Evolutionary conservation across 352 stramenopile genomes (phyloP), one percentile per base, ranked within the genome.

Genomic region (Globisporangium viniferum): DNA sequence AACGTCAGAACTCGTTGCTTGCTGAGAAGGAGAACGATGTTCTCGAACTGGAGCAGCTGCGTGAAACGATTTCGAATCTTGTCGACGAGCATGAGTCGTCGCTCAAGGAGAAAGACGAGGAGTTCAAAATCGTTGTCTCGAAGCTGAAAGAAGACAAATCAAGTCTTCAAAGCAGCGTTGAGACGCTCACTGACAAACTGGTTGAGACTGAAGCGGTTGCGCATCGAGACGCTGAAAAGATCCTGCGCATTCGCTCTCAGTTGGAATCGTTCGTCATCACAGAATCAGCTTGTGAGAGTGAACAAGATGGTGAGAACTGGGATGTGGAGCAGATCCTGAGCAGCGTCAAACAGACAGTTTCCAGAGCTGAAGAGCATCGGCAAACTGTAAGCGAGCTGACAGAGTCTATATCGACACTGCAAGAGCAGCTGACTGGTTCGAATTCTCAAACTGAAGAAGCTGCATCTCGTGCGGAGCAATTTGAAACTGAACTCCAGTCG

Each of bases 131-230:
- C 6, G n/a, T 46, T n/a, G 35, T 63, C 0, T 22, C 8, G 14
- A 56, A 54, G 33, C 48, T 70, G 5, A 57, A 66, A 35, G 57
- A 60, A 18, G 64, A 64, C n/a, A 69, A 64, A 18, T 12, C 33
- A 22, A 68, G 53, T 46, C 54, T 68, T 4, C 35, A 31, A 22
- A 54, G 20, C 35, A 68, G 53, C 8, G 36, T 68, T 20, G 18
- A 77, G 49, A 66, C 74, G 65, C 71, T 87, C 14, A 76, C 73
- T 2, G 66, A 76, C 6, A 67, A 80, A 24, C 55, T 85, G 2
- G 62, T 59, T 6, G 67, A 67, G 5, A 56, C 57, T 3, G 62
- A 82, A 41, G 54, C 46, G 14, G 27, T 54, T 4, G 66, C 73
- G 24, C 69, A 77, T 31, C 53, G 74, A 39, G 70, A 61, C 7